phyloP scores from a whole-genome alignment of 495 filamentous ascomycete genomes.

The Xylaria bambusicola region DNA sequence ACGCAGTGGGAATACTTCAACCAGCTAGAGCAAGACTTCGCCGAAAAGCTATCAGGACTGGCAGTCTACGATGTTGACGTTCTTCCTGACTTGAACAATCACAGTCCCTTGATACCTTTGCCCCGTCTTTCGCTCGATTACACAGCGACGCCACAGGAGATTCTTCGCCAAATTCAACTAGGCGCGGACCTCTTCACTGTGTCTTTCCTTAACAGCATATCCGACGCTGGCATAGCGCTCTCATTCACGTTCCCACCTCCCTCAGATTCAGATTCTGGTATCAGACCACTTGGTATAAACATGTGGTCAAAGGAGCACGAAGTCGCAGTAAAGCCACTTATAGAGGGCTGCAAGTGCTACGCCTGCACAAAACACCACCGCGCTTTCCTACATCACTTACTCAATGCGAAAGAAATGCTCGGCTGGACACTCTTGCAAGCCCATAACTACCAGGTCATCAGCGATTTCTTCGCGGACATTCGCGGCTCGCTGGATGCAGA shows the following conservation, averaged over 20 bases:
- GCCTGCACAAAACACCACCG: slow-evolving; percentile 80
- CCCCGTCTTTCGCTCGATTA: slow-evolving; percentile 73
- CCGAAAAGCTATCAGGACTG: slow-evolving; percentile 65
- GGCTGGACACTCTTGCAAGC: slow-evolving; percentile 90
- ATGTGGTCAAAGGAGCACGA: slow-evolving; percentile 66
- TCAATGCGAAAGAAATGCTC: slow-evolving; percentile 90
- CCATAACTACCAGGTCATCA: slow-evolving; percentile 77
- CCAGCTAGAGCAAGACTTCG: slow-evolving; percentile 55
- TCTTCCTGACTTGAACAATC: slow-evolving; percentile 62
- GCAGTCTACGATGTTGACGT: slow-evolving; percentile 77
- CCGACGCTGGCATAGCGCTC: slow-evolving; percentile 85
- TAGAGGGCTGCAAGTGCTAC: slow-evolving; percentile 71
- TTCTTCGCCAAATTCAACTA: slow-evolving; percentile 70
- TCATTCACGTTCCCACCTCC: slow-evolving; percentile 71
- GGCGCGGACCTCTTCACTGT: slow-evolving; percentile 81
- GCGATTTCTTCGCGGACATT: slow-evolving; percentile 71
- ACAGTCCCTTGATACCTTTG: slow-evolving; percentile 53
- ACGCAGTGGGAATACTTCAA: slow-evolving; percentile 77
- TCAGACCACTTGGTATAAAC: slow-evolving; percentile 67
- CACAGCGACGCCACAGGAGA: slow-evolving; percentile 67
- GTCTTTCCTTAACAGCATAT: slow-evolving; percentile 68
- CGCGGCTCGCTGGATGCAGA: slow-evolving; percentile 58
- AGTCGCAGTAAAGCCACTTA: slow-evolving; percentile 60
- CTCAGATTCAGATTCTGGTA: background rate
- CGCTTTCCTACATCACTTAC: slow-evolving; percentile 84